Evolutionary conservation across 1,139 yeast species (phyloP).

Genomic region (Hemisphaericaspora lyxosophila): DNA sequence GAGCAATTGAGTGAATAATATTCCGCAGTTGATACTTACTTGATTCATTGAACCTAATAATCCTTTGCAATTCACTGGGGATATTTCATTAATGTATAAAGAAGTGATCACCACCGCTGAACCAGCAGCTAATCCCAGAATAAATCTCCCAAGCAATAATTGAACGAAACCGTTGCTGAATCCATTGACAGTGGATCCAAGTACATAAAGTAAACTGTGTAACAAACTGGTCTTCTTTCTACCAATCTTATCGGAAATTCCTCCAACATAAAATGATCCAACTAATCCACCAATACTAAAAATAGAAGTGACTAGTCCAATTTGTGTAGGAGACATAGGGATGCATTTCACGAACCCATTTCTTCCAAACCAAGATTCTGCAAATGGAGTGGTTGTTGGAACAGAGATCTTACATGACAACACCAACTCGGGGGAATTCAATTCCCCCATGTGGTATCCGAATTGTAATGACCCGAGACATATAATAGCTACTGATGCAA

Average conservation of each 20-base stretch:
- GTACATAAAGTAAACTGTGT: slow-evolving; percentile 54
- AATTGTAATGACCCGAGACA: slow-evolving; percentile 50
- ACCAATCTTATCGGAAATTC: slow-evolving; percentile 67
- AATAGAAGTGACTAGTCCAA: slow-evolving; percentile 81
- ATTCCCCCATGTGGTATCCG: slow-evolving; percentile 52
- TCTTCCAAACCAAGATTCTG: slow-evolving; percentile 38
- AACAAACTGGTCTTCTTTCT: slow-evolving; percentile 56
- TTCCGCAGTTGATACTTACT: slow-evolving; percentile 80
- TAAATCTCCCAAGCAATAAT: slow-evolving; percentile 67
- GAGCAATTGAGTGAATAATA: slow-evolving; percentile 69
- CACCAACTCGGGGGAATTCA: slow-evolving; percentile 46
- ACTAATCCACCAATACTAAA: slow-evolving; percentile 84
- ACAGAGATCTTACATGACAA: slow-evolving; percentile 34
- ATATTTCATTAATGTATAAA: slow-evolving; percentile 72
- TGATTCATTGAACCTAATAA: slow-evolving; percentile 86
- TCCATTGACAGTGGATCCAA: slow-evolving; percentile 72
- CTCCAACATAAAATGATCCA: slow-evolving; percentile 74
- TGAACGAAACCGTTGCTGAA: slow-evolving; percentile 42
- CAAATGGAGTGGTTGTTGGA: slow-evolving; percentile 35
- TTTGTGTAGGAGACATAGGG: slow-evolving; percentile 57
- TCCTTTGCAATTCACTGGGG: slow-evolving; percentile 71
- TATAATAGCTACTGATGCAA: slow-evolving; percentile 33
- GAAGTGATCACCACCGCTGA: slow-evolving; percentile 83
- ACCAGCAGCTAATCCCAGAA: slow-evolving; percentile 87
- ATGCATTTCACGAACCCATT: slow-evolving; percentile 50